Percentiles rank a stretch among this genome's conserved stretches.
phyloP scores from a whole-genome alignment of 192 early-diverging fungal species.

The Rhizophagus clarus region DNA sequence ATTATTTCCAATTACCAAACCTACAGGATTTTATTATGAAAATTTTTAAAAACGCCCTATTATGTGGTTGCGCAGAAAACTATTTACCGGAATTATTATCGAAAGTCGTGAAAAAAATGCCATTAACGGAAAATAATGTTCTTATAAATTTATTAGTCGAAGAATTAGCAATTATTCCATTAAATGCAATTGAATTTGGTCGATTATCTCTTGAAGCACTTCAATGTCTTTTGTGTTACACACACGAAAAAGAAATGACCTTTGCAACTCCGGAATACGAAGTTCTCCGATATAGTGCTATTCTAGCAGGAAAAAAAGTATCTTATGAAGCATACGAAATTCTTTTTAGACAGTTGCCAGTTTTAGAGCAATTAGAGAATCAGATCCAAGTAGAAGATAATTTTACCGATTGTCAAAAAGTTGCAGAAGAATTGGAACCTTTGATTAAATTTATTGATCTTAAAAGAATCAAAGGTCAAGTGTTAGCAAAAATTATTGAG shows the following conservation, averaged over 20 bases:
- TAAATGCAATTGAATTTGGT: background rate
- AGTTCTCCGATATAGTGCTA: background rate
- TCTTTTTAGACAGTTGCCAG: background rate
- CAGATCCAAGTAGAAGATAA: background rate
- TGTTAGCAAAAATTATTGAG: background rate
- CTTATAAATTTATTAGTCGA: background rate
- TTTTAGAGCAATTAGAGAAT: background rate
- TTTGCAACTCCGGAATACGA: slow-evolving; percentile 21
- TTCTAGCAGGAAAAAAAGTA: background rate
- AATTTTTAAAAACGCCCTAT: background rate
- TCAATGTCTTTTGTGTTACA: background rate
- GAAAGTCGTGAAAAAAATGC: background rate
- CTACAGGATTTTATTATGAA: slow-evolving; percentile 6
- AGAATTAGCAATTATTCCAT: background rate
- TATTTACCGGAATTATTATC: background rate
- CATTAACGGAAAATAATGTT: background rate
- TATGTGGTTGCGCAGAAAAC: background rate
- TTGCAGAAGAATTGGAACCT: background rate
- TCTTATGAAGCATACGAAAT: background rate
- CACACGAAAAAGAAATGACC: background rate
- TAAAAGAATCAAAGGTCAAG: background rate
- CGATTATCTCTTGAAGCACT: background rate
- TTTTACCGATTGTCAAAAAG: background rate
- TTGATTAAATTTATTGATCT: background rate
- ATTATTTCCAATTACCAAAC: slow-evolving; percentile 9